Evolutionary conservation across 1,284 basidiomycete species (phyloP).

Genomic region (Tylopilus sp.): DNA sequence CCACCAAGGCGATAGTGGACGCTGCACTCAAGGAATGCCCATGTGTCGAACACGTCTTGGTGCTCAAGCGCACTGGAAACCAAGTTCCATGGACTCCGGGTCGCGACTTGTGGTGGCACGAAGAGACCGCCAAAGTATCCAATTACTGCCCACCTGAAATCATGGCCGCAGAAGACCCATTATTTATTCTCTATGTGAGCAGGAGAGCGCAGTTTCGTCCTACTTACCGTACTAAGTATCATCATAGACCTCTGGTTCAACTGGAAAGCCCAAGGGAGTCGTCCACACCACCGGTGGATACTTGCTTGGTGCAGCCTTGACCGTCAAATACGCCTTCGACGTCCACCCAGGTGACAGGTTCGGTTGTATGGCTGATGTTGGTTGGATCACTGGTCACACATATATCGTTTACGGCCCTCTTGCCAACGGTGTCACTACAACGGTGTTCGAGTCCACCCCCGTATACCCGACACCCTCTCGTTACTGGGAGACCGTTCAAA

Average conservation of each 20-base stretch:
- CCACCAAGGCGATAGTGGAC: slow-evolving; percentile 95
- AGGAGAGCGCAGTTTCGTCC: background rate
- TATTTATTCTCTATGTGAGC: slow-evolving; percentile 96
- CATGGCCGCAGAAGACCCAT: slow-evolving; percentile 89
- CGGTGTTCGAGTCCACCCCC: slow-evolving; percentile 95
- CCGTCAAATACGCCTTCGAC: slow-evolving; percentile 97
- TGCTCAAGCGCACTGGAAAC: slow-evolving; percentile 86
- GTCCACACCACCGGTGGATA: slow-evolving; percentile 96
- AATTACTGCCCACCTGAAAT: slow-evolving; percentile 86
- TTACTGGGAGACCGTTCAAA: slow-evolving; percentile 96
- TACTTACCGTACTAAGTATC: slow-evolving; percentile 1
- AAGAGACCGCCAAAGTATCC: slow-evolving; percentile 82
- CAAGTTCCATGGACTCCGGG: slow-evolving; percentile 81
- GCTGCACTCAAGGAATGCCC: slow-evolving; percentile 86
- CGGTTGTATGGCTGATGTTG: slow-evolving; percentile 98
- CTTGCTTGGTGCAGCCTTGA: slow-evolving; percentile 83
- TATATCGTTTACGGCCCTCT: slow-evolving; percentile 98
- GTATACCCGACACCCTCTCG: slow-evolving; percentile 94
- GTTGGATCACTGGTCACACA: slow-evolving; percentile 99
- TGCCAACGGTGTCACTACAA: slow-evolving; percentile 86
- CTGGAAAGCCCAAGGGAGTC: slow-evolving; percentile 96
- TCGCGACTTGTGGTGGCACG: slow-evolving; percentile 96
- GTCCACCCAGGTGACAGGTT: slow-evolving; percentile 90
- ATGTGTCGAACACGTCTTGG: slow-evolving; percentile 86
- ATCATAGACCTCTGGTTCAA: slow-evolving; percentile 85